Evolutionary conservation across 495 filamentous ascomycete species (phyloP).

Genomic region (Recurvomyces mirabilis): DNA sequence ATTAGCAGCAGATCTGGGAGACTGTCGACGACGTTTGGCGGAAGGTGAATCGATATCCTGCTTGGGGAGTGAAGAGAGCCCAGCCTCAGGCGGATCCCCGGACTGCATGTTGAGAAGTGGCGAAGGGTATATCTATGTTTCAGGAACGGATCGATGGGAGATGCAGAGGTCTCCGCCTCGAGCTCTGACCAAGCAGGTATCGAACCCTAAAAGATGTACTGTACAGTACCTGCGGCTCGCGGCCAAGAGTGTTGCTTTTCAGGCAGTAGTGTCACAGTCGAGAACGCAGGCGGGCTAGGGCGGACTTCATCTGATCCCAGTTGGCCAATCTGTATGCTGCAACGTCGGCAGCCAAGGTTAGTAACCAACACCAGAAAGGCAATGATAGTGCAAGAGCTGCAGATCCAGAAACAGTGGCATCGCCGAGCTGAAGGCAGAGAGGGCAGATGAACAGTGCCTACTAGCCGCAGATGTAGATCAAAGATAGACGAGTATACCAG

Average conservation of each 20-base stretch:
- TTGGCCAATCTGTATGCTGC: constrained; percentile 1
- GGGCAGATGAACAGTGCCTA: constrained; percentile 1
- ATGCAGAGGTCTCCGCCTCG: constrained; percentile 3
- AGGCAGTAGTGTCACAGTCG: neutral
- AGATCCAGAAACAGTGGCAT: neutral
- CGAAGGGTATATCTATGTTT: constrained; percentile 8
- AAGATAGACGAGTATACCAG: constrained; percentile 2
- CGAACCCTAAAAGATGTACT: neutral
- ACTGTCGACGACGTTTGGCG: neutral
- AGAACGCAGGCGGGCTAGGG: neutral
- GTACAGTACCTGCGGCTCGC: neutral
- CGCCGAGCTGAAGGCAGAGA: constrained; percentile 2
- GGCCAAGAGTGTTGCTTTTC: neutral
- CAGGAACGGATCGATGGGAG: constrained; percentile 3
- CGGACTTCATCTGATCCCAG: neutral
- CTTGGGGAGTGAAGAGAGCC: neutral
- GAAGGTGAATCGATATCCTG: neutral
- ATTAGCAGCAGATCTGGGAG: neutral
- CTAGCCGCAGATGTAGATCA: constrained; percentile 6
- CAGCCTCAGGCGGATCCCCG: neutral
- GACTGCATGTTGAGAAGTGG: constrained; percentile 7
- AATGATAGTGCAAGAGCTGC: neutral
- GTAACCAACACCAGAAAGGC: neutral
- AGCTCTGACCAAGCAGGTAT: constrained; percentile 3
- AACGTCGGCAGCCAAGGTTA: neutral